phyloP scores from a whole-genome alignment of 129 eudicot genomes.

The Glebionis coronaria region DNA sequence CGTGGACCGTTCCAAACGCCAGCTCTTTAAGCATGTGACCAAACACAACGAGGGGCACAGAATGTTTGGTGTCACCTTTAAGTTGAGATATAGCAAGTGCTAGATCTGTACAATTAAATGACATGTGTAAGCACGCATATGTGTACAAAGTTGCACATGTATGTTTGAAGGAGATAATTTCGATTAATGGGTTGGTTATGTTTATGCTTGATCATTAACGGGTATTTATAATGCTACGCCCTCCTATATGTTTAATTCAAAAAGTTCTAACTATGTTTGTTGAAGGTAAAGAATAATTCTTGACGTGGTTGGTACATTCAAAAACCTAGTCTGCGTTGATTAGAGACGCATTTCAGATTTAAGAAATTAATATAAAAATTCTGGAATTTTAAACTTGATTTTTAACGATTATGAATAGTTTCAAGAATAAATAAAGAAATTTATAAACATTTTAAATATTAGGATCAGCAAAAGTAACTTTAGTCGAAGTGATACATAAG shows the following conservation, averaged over 20 bases:
- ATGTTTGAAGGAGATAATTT: too few relatives aligned
- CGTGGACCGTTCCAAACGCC: conserved; percentile 65
- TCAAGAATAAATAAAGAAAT: too few relatives aligned
- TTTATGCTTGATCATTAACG: too few relatives aligned
- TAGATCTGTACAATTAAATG: conserved; percentile 53
- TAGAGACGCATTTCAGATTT: background rate
- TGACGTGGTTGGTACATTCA: background rate
- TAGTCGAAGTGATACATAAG: background rate
- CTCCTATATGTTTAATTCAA: too few relatives aligned
- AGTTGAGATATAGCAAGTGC: conserved; percentile 61
- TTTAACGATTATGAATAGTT: too few relatives aligned
- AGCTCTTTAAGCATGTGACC: conserved; percentile 95
- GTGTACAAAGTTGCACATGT: background rate
- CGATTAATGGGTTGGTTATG: too few relatives aligned
- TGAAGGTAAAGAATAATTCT: background rate
- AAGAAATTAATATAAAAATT: conserved; percentile 5
- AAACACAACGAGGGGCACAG: conserved; percentile 68
- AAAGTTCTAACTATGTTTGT: background rate
- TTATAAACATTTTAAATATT: too few relatives aligned
- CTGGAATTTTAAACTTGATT: conserved; percentile 4
- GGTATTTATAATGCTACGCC: too few relatives aligned
- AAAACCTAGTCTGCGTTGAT: background rate
- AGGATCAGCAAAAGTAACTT: too few relatives aligned
- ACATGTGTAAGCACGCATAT: conserved; percentile 14
- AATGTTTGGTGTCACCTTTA: conserved; percentile 43